Conservation (phyloP, 2,329 filamentous ascomycete species). For the Botrytis fragariae region DNA sequence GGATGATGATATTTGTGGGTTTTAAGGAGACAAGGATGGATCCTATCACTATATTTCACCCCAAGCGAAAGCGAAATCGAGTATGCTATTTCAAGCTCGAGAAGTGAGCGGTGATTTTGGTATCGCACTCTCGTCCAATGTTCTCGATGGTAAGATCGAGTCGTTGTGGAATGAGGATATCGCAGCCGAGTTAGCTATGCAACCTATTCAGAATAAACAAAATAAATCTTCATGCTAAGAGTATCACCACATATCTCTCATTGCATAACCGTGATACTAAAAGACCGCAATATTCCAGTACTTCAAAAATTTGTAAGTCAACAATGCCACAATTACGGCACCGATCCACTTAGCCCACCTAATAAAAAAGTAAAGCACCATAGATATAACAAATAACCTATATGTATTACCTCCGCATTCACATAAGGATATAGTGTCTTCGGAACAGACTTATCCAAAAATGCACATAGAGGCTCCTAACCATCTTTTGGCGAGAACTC, state of each 20-base stretch:
- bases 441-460: neutral
- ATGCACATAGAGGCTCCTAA: neutral
- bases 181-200: neutral
- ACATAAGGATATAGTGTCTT: neutral
- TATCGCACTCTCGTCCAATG: rapidly evolving
- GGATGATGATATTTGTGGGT: no score
- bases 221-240: neutral
- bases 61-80: no score
- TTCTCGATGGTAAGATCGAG: neutral
- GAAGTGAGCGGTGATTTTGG: neutral
- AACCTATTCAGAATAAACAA: neutral
- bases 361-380: neutral
- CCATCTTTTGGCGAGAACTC: neutral
- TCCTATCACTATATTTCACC: no score
- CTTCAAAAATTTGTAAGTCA: neutral
- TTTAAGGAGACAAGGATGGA: no score
- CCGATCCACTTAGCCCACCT: neutral
- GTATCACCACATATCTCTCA: neutral
- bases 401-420: neutral
- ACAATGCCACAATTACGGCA: neutral
- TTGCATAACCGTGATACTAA: neutral
- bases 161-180: neutral
- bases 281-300: neutral
- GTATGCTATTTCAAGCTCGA: neutral
- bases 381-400: neutral